Conservation (phyloP, 2,329 filamentous ascomycete species). For the Coniosporium uncinatum region DNA sequence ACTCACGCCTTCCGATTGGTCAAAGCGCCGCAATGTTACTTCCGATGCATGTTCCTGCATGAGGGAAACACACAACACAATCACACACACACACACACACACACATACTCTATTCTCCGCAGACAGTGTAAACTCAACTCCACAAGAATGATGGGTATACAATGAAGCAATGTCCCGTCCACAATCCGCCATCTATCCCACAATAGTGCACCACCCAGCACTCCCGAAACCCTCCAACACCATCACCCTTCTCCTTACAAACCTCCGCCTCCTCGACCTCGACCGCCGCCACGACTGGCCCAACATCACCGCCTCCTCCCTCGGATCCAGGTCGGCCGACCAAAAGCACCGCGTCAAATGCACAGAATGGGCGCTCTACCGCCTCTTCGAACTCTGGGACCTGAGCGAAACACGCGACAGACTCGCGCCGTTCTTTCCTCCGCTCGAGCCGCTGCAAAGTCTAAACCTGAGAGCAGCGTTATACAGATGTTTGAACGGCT, state of each 20-base stretch:
- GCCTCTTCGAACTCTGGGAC: slow-evolving; percentile 82
- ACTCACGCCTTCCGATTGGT: too few relatives aligned
- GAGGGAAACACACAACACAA: too few relatives aligned
- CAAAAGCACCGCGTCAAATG: slow-evolving; percentile 79
- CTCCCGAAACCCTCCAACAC: slow-evolving; percentile 36
- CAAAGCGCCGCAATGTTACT: too few relatives aligned
- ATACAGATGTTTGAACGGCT: slow-evolving; percentile 72
- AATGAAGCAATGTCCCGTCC: slow-evolving; percentile 10
- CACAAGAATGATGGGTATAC: too few relatives aligned
- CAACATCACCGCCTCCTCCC: slow-evolving; percentile 61
- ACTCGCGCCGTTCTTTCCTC: slow-evolving; percentile 85
- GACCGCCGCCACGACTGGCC: slow-evolving; percentile 79
- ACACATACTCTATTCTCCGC: too few relatives aligned
- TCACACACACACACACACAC: too few relatives aligned
- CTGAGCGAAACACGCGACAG: slow-evolving; percentile 71
- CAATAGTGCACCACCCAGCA: neutral
- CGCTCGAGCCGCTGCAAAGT: slow-evolving; percentile 84
- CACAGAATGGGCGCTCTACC: slow-evolving; percentile 89
- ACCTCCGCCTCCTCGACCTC: slow-evolving; percentile 77
- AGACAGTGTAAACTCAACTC: too few relatives aligned
- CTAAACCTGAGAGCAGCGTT: slow-evolving; percentile 83
- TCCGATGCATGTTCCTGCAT: too few relatives aligned
- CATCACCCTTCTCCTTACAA: slow-evolving; percentile 69
- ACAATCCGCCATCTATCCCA: slow-evolving; percentile 1
- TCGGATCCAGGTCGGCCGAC: slow-evolving; percentile 62